Evolutionary conservation across 768 basidiomycete species (phyloP), one percentile per base, ranked within the genome.

Genomic region (Flagelloscypha sp.): DNA sequence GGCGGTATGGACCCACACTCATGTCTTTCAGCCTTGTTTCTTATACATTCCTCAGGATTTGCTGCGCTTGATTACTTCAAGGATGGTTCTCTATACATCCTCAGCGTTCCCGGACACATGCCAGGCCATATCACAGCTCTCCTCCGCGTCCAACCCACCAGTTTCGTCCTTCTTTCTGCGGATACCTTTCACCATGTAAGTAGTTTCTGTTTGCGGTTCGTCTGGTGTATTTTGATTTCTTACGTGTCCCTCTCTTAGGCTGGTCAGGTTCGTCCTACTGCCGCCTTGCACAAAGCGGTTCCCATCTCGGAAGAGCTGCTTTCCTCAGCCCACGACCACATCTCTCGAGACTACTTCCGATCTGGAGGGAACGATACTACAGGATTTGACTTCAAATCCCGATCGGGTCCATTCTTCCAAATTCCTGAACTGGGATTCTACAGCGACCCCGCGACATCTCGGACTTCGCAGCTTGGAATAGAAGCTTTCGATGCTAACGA

Each of bases 81-180:
- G 13, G 76, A 81, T 41, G 76, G 76, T 6, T 72, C 69, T 44
- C 48, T 76, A 24, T 78, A 72, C 44, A 60, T 79, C 42, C 48
- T 79, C 39, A 69, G 78, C 43, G 65, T 74, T 2, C 63, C 74
- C 1, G 76, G 77, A 0, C 76, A 79, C 48, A 47, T 74, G 20
- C 51, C 56, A 1, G 77, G 78, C 0, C 76, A 79, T 36, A 43
- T 77, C 38, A 20, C 17, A 20, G 45, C 35, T 17, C 36, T 47
- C 16, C 43, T 30, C 10, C 45, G 45, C 12, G 37, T 44, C 25
- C 36, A 36, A 4, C 32, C 31, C 4, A 35, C 32, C 5, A 33
- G 31, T 3, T 47, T 47, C 29, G 33, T 44, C 25, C 35, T 44
- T 8, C 39, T 47, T 13, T 42, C 40, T 9, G 45, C 27, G 7